phyloP scores from a whole-genome alignment of 208 protist genomes.

The Acanthamoeba culbertsoni region DNA sequence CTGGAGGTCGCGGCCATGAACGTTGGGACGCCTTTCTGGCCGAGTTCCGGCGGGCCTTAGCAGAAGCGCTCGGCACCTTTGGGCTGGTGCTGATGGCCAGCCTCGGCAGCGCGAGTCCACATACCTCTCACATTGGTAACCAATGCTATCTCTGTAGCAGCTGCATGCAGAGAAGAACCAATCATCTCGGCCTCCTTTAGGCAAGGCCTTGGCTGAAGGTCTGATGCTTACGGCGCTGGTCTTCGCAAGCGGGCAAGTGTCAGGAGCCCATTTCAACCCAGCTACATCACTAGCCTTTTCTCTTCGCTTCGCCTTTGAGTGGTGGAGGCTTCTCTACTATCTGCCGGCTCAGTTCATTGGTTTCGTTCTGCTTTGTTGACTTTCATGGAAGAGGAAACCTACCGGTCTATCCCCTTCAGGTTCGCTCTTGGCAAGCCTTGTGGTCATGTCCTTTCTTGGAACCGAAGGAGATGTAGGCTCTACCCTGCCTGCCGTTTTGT shows the following conservation, averaged over 20 bases:
- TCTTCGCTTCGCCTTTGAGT: background rate
- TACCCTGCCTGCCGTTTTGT: background rate
- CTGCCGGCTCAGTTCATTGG: background rate
- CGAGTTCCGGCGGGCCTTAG: background rate
- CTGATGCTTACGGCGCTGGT: background rate
- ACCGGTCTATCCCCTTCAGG: too few species aligned
- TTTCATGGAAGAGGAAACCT: too few species aligned
- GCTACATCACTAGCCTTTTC: background rate
- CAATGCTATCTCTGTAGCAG: too few species aligned
- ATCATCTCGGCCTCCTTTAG: background rate
- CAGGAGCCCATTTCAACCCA: background rate
- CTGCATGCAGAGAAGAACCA: too few species aligned
- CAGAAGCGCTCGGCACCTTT: background rate
- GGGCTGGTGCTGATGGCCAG: background rate
- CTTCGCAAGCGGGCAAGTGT: background rate
- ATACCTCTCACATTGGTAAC: background rate
- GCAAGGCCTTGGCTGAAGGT: background rate
- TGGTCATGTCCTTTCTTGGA: background rate
- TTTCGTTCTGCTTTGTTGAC: background rate
- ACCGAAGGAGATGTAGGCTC: background rate
- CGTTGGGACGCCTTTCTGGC: background rate
- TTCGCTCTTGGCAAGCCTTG: background rate
- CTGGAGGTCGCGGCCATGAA: background rate
- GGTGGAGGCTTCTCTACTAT: background rate
- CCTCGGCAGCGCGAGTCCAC: background rate